Evolutionary conservation across 108 stramenopile species (phyloP).

Genomic region (Conticribra guillardii): DNA sequence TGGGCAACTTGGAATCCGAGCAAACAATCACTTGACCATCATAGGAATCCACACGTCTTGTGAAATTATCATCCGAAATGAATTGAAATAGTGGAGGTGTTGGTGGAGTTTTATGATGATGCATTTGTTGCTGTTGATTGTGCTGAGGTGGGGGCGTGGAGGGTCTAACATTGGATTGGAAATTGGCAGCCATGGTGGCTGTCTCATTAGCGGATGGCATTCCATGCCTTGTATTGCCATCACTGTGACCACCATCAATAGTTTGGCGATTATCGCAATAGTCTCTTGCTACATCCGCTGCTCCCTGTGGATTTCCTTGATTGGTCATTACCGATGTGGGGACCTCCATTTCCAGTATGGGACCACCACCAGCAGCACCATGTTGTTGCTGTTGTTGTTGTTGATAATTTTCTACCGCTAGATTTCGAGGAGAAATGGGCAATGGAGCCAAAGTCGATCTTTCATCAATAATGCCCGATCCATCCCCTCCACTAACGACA

Average conservation of each 20-base stretch:
- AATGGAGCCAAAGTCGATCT: background rate
- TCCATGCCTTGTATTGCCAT: background rate
- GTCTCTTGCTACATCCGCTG: background rate
- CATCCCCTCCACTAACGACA: background rate
- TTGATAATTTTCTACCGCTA: background rate
- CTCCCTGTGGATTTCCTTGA: slow-evolving; percentile 26
- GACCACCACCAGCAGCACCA: background rate
- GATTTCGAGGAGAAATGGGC: background rate
- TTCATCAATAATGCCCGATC: background rate
- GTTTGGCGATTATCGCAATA: slow-evolving; percentile 1
- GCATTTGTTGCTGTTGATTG: too few species aligned
- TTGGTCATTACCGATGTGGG: background rate
- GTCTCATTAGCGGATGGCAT: background rate
- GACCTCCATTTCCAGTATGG: slow-evolving; percentile 11
- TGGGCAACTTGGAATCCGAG: slow-evolving; percentile 58
- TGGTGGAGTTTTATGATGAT: background rate
- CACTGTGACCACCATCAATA: background rate
- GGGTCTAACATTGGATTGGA: too few species aligned
- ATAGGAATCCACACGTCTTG: slow-evolving; percentile 73
- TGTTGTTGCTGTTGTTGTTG: background rate
- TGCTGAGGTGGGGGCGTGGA: too few species aligned
- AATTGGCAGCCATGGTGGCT: too few species aligned
- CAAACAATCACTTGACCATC: slow-evolving; percentile 83
- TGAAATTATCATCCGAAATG: slow-evolving; percentile 43
- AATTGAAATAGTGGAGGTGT: slow-evolving; percentile 27